Evolutionary conservation across 345 rosid genomes (phyloP), one percentile per base, ranked within the genome.

Genomic region (Corymbia maculata): DNA sequence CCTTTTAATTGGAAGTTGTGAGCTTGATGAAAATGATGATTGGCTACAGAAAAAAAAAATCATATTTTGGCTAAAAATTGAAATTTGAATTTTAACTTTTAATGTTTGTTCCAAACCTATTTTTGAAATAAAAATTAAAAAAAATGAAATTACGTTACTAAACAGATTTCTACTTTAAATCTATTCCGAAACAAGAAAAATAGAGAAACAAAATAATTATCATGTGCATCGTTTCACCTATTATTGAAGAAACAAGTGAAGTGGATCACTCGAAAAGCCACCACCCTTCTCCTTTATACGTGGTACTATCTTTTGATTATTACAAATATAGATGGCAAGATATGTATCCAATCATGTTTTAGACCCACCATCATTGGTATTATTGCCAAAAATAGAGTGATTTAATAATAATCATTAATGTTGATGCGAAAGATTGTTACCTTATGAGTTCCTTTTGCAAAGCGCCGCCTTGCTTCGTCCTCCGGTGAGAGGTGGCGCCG

Each of bases 391-490:
- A 42, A 75, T 42, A 3, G 28, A 3, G 49, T 5, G 49, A 42
- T 21, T 42, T 75, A 42, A 42, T 24, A 22, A 55, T 36, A 36
- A 36, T 75, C 49, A 3, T 75, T 10, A 3, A 42, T 49, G 3
- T 19, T 36, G 42, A 36, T 36, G 42, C 42, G 42, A 36, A 36
- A 36, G 42, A 36, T 36, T 36, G 42, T 49, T 44, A 91, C 93
- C 93, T 90, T 47, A 91, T 91, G 42, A 91, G 93, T 49, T 91
- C 93, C 86, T 45, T 86, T 59, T 91, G 93, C 10, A 91, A 85
- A 30, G 92, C 92, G 17, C 85, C 93, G 9, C 92, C 93, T 45
- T 91, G 88, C 82, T 89, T 90, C 87, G 93, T 91, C 87, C 93
- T 90, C 44, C 93, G 52, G 51, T 91, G 91, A 24, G 91, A 90